These are phyloP conservation scores for Dalbergia oliveri DNA, from an alignment of 306 rosid species.

Conservation along the genomic window DNA sequence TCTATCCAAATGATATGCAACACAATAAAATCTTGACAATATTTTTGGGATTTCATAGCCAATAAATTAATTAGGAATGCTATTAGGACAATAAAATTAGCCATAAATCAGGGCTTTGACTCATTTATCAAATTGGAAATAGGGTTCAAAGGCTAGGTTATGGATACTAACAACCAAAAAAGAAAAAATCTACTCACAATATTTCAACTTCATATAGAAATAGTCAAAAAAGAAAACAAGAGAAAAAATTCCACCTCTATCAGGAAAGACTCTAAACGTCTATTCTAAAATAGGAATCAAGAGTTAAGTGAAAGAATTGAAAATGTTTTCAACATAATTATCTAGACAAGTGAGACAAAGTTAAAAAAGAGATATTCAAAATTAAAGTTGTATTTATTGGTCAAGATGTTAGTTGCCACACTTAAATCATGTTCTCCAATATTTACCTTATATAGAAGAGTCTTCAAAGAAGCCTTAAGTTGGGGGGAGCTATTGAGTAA, in stretches of 20 bases:
- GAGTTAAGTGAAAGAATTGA: constrained; percentile 6
- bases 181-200: too few relatives aligned
- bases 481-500: constrained; percentile 78
- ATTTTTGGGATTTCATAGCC: too few relatives aligned
- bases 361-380: constrained; percentile 10
- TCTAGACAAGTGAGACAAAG: neutral
- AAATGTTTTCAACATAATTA: constrained; percentile 11
- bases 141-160: too few relatives aligned
- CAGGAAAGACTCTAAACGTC: constrained; percentile 91
- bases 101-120: too few relatives aligned
- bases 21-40: too few relatives aligned
- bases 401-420: constrained; percentile 15
- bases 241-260: constrained; percentile 58
- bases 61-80: too few relatives aligned
- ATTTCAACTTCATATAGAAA: too few relatives aligned
- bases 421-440: constrained; percentile 25
- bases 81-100: too few relatives aligned
- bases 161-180: too few relatives aligned
- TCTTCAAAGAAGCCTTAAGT: constrained; percentile 74
- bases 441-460: constrained; percentile 86
- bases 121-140: too few relatives aligned
- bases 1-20: too few relatives aligned
- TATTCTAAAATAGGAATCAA: constrained; percentile 64
- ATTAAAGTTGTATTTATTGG: constrained; percentile 16
- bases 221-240: neutral